Base-by-base conservation (phyloP, 352 stramenopile species). In the Phytophthora niederhauseri region DNA sequence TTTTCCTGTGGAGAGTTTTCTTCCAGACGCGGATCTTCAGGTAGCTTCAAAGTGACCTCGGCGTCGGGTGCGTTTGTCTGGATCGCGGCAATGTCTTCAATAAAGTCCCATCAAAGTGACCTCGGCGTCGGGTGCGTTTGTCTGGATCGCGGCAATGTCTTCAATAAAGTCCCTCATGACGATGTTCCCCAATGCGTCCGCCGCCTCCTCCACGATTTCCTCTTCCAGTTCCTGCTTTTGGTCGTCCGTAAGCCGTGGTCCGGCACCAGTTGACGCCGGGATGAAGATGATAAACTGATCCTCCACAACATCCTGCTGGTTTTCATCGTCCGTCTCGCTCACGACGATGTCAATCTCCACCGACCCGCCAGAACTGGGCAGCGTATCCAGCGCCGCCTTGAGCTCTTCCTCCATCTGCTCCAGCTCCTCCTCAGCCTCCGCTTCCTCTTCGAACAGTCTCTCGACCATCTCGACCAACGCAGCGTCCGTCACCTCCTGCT, bases 281-380 rank as follows among this genome's bases (percentile, higher is more conserved):
- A 65, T 56, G 14, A 58, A 17, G 31, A 65, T 31, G 2, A 58
- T 49, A 22, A 65, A 58, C 46, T 65, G 48, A 11, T 57, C 48
- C 1, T 55, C 22, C 6, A 36, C 24, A 3, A 34, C 4, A 17
- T 68, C 60, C 24, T 38, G 17, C 14, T 64, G 20, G 5, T 66
- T 46, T 6, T 57, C 45, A 17, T 38, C 55, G 19, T 74, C 54
- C 12, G 61, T 41, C 34, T 57, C 26, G 4, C 19, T 74, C n/a
- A 74, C 61, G 3, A 51, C 34, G 31, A 74, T 53, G 11, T 70
- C 61, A 53, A 74, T 74, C 36, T 66, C 67, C 20, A 52, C 55
- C 1, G 52, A 41, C 0, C 41, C 20, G 0, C 56, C 55, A 38
- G 22, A 38, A 38, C 12, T 24, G 17, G 61, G 57, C 26, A 74